A percentile compares a stretch with the other conserved stretches of the same genome.
phyloP scores from a whole-genome alignment of 805 yeast species.

The Maudiozyma pseudohumilis region DNA sequence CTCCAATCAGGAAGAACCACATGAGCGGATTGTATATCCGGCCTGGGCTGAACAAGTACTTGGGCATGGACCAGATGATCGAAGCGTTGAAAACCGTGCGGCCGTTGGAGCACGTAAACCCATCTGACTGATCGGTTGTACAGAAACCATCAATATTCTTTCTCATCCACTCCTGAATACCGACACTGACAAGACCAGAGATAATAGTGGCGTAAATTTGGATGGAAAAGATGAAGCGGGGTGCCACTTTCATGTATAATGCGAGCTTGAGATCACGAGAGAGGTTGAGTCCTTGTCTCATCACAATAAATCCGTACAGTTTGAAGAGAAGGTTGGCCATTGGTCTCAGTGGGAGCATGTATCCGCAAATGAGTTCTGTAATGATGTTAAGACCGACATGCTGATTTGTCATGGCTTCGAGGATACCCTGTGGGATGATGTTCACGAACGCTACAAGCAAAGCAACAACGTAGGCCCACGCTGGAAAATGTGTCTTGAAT shows the following conservation, averaged over 20 bases:
- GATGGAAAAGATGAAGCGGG: slow-evolving; percentile 41
- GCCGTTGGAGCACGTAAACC: slow-evolving; percentile 36
- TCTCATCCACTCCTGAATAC: slow-evolving; percentile 34
- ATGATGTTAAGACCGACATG: slow-evolving; percentile 50
- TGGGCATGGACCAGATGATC: slow-evolving; percentile 44
- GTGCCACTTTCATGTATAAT: slow-evolving; percentile 49
- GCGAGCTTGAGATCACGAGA: slow-evolving; percentile 46
- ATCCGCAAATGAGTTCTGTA: slow-evolving; percentile 51
- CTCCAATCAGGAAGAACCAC: slow-evolving; percentile 48
- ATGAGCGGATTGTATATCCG: slow-evolving; percentile 45
- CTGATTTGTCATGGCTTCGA: slow-evolving; percentile 48
- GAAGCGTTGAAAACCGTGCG: slow-evolving; percentile 41
- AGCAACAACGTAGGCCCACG: slow-evolving; percentile 55
- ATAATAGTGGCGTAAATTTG: slow-evolving; percentile 34
- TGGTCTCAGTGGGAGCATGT: slow-evolving; percentile 45
- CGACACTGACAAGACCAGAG: slow-evolving; percentile 32
- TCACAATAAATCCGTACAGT: slow-evolving; percentile 44
- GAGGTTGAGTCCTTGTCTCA: slow-evolving; percentile 44
- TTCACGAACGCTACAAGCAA: slow-evolving; percentile 42
- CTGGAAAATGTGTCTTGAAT: slow-evolving; percentile 45
- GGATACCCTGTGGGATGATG: slow-evolving; percentile 47
- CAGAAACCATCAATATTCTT: slow-evolving; percentile 32
- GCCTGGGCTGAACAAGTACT: slow-evolving; percentile 40
- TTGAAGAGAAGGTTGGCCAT: slow-evolving; percentile 47
- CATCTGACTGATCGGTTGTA: slow-evolving; percentile 31